Conservation (phyloP, 148 eudicot genomes). For the Persicaria maculosa region DNA sequence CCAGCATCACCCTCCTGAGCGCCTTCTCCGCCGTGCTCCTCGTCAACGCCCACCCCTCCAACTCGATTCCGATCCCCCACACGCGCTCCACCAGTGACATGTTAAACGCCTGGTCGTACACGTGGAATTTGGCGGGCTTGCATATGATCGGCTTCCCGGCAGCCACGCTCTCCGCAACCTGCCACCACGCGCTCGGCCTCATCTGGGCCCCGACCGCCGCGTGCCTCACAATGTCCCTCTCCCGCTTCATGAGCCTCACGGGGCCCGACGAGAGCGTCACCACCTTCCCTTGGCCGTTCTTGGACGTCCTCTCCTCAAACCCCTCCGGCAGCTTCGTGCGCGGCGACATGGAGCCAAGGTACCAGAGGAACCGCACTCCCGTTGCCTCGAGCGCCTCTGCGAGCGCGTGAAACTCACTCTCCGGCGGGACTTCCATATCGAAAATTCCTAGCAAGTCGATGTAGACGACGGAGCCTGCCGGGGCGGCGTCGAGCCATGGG, state of each 20-base stretch:
- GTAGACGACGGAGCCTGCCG: background rate
- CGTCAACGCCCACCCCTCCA: background rate
- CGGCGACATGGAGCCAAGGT: background rate
- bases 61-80: background rate
- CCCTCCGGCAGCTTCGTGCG: background rate
- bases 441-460: background rate
- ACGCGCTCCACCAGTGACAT: background rate
- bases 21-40: background rate
- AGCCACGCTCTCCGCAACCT: background rate
- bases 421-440: too few species aligned
- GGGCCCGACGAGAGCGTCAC: background rate
- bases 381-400: background rate
- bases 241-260: background rate
- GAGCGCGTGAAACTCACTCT: background rate
- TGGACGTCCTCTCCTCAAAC: background rate
- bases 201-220: background rate
- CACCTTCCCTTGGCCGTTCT: background rate
- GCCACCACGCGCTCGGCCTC: background rate
- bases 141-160: background rate
- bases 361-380: conserved; percentile 1
- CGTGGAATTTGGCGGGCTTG: background rate
- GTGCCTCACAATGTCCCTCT: background rate
- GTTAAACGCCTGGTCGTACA: background rate
- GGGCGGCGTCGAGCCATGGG: background rate
- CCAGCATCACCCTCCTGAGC: background rate